phyloP scores from a whole-genome alignment of 2,329 filamentous ascomycete genomes.

The Fusarium dimerum region DNA sequence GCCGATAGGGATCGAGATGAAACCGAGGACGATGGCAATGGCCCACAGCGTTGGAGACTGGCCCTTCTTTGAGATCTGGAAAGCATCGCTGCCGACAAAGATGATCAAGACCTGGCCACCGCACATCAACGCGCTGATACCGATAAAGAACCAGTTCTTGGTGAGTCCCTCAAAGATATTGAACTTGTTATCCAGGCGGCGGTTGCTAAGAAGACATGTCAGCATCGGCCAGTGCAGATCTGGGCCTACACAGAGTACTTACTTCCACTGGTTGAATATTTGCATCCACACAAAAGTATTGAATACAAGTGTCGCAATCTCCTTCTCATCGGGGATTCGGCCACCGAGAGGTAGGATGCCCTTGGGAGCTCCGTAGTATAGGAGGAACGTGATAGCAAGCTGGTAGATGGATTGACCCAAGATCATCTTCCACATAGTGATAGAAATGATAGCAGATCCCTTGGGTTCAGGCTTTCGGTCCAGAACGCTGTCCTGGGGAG shows the following conservation, averaged over 20 bases:
- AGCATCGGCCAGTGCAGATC: not conserved
- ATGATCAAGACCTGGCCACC: conserved; percentile 88
- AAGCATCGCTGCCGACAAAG: conserved; percentile 79
- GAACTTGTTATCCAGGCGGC: conserved; percentile 89
- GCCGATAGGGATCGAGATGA: conserved; percentile 83
- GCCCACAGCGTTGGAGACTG: conserved; percentile 81
- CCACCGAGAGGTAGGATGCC: conserved; percentile 44
- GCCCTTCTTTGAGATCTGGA: conserved; percentile 63
- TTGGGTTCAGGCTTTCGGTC: conserved; percentile 69
- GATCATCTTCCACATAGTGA: conserved; percentile 99
- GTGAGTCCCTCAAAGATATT: conserved; percentile 92
- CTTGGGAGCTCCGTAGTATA: conserved; percentile 71
- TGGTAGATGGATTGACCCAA: conserved; percentile 90
- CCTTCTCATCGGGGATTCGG: conserved; percentile 30
- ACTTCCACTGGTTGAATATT: conserved; percentile 97
- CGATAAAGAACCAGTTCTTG: conserved; percentile 86
- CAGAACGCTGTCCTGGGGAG: conserved; percentile 79
- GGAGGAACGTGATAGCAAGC: conserved; percentile 73
- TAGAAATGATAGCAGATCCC: conserved; percentile 68
- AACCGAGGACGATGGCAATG: conserved; percentile 79
- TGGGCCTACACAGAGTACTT: conserved; percentile 40
- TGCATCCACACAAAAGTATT: conserved; percentile 99
- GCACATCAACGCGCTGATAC: conserved; percentile 83
- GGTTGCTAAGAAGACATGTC: conserved; percentile 59
- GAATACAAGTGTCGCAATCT: conserved; percentile 83